A percentile compares a stretch with the other conserved stretches of the same genome.
Evolutionary conservation across 441 rosid species (phyloP).

Genomic region (Croton laevigatus): DNA sequence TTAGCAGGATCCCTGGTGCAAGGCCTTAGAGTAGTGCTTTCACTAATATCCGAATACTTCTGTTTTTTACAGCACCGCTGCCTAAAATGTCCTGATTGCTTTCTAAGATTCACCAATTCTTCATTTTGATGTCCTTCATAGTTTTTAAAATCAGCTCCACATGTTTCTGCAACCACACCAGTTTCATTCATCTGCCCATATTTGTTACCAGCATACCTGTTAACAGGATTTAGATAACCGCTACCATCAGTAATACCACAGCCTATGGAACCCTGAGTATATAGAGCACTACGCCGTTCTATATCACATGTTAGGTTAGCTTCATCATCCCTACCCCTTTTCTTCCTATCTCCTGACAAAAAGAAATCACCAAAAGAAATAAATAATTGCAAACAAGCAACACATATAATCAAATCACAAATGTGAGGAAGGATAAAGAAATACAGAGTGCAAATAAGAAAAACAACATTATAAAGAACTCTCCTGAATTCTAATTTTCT

Average conservation of each 20-base stretch:
- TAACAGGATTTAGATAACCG: neutral
- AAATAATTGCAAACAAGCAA: neutral
- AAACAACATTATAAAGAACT: neutral
- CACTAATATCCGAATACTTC: conserved; percentile 23
- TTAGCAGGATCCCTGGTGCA: conserved; percentile 1
- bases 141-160: neutral
- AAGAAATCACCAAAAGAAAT: neutral
- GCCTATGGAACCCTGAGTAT: neutral
- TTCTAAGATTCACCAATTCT: conserved; percentile 22
- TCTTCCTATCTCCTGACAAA: conserved; percentile 13
- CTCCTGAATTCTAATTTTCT: neutral
- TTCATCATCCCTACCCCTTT: conserved; percentile 1
- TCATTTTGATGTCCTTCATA: conserved; percentile 2
- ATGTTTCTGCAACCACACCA: neutral
- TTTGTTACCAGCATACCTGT: neutral
- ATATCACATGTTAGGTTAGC: neutral
- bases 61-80: conserved; percentile 42
- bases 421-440: neutral
- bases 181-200: conserved; percentile 1
- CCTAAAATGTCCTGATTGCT: conserved; percentile 47
- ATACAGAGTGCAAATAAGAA: neutral
- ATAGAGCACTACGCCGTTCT: neutral
- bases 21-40: conserved; percentile 1
- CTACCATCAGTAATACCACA: conserved; percentile 7
- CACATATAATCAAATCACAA: neutral